Evolutionary conservation across 768 basidiomycete genomes (phyloP).

Genomic region (Rhizopogon salebrosus): DNA sequence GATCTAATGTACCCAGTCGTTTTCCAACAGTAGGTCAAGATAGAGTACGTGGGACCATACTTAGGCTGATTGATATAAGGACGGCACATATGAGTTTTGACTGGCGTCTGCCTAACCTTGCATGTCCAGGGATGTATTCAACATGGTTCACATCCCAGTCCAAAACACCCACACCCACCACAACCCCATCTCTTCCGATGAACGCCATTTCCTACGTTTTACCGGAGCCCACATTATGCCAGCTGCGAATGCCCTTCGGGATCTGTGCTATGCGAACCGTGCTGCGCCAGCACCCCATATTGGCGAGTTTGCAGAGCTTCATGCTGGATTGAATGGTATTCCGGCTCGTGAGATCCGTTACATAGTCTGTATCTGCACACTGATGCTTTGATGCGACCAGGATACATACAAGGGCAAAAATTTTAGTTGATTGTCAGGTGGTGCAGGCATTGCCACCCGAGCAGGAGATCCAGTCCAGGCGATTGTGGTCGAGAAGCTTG

Average conservation of each 20-base stretch:
- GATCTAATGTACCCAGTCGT: conserved; percentile 61
- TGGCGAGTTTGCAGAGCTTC: conserved; percentile 76
- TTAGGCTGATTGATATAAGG: conserved; percentile 66
- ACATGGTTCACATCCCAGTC: conserved; percentile 70
- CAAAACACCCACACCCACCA: conserved; percentile 19
- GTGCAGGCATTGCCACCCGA: conserved; percentile 82
- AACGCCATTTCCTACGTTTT: conserved; percentile 66
- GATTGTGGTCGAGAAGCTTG: conserved; percentile 68
- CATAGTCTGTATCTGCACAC: not conserved
- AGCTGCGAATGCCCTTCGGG: conserved; percentile 79
- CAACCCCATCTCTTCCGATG: conserved; percentile 48
- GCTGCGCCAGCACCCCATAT: conserved; percentile 81
- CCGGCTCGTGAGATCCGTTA: conserved; percentile 46
- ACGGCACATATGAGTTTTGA: not conserved
- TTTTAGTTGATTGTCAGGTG: conserved; percentile 86
- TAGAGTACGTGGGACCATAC: conserved; percentile 66
- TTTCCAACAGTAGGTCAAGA: conserved; percentile 61
- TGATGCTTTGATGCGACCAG: conserved; percentile 27
- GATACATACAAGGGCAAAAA: conserved; percentile 88
- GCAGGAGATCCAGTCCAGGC: conserved; percentile 76
- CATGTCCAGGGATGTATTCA: conserved; percentile 56
- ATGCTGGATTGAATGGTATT: conserved; percentile 68
- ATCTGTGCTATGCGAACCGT: conserved; percentile 87
- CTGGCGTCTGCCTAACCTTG: not conserved
- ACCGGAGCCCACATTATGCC: conserved; percentile 59